phyloP scores from a whole-genome alignment of 306 rosid genomes.

The Bauhinia variegata region DNA sequence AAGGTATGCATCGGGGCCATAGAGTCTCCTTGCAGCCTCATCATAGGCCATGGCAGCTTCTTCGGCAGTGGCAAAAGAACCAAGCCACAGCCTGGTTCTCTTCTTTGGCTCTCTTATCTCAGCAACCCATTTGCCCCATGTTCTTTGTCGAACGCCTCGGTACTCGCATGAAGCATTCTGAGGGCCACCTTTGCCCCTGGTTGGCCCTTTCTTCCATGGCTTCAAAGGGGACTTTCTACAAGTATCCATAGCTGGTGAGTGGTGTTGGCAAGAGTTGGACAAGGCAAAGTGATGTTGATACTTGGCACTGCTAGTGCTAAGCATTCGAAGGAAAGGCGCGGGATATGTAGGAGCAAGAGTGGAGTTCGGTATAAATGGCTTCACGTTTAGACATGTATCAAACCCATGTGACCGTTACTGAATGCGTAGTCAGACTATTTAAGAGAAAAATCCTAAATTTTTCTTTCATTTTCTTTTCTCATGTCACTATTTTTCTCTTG shows the following conservation, averaged over 20 bases:
- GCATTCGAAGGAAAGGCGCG: slow-evolving; percentile 53
- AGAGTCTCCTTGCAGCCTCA: slow-evolving; percentile 90
- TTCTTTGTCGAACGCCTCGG: slow-evolving; percentile 91
- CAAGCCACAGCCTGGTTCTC: slow-evolving; percentile 93
- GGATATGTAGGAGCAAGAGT: slow-evolving; percentile 68
- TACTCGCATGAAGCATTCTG: slow-evolving; percentile 84
- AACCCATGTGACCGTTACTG: slow-evolving; percentile 74
- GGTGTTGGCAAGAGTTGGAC: slow-evolving; percentile 14
- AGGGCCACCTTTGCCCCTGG: slow-evolving; percentile 97
- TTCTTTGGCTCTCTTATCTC: slow-evolving; percentile 97
- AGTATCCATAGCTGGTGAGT: slow-evolving; percentile 59
- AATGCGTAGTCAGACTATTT: slow-evolving; percentile 30
- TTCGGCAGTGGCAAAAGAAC: slow-evolving; percentile 93
- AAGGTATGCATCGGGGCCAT: slow-evolving; percentile 91
- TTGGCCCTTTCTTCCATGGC: slow-evolving; percentile 98
- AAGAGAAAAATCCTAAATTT: slow-evolving; percentile 39
- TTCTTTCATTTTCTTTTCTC: neutral
- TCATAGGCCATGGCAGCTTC: slow-evolving; percentile 99
- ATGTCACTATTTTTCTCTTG: neutral
- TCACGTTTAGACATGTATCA: slow-evolving; percentile 67
- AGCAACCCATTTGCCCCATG: slow-evolving; percentile 99
- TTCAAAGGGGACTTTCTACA: slow-evolving; percentile 69
- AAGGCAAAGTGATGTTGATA: slow-evolving; percentile 38
- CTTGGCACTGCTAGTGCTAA: slow-evolving; percentile 36
- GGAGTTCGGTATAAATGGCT: slow-evolving; percentile 75